phyloP scores from a whole-genome alignment of 106 monocot genomes.

The Amphibolis antarctica region DNA sequence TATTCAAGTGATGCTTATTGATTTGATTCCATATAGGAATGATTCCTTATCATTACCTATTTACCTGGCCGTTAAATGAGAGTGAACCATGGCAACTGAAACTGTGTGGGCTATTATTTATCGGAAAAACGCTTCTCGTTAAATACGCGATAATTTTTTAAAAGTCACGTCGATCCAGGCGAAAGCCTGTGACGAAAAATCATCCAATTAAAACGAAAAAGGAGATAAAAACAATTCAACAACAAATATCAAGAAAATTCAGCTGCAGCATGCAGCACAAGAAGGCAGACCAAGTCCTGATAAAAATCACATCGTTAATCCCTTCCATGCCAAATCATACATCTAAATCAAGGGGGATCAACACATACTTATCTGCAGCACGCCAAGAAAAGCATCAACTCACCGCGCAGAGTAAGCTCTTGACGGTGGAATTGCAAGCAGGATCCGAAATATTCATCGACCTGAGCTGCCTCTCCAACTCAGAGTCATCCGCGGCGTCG shows the following conservation, averaged over 20 bases:
- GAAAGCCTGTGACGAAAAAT: neutral
- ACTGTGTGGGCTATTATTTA: no score
- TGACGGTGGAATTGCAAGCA: slow-evolving; percentile 38
- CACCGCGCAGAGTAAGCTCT: slow-evolving; percentile 55
- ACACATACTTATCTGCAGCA: neutral
- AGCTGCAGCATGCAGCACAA: neutral
- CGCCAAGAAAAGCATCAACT: neutral
- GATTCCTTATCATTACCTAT: no score
- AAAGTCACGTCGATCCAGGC: neutral
- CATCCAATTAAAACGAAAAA: neutral
- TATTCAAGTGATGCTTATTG: neutral
- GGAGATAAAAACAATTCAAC: neutral
- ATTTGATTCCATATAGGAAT: no score
- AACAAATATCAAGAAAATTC: neutral
- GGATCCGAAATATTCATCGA: slow-evolving; percentile 56
- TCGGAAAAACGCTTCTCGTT: no score
- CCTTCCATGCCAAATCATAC: no score
- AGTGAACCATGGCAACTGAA: no score
- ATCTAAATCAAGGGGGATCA: neutral
- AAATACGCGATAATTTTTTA: neutral
- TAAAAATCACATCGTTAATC: no score
- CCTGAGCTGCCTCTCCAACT: slow-evolving; percentile 37
- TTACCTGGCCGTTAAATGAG: no score
- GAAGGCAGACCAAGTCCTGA: no score
- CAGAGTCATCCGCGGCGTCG: slow-evolving; percentile 40